Evolutionary conservation across 2,329 filamentous ascomycete genomes (phyloP), one percentile per base, ranked within the genome.

Genomic region (Cladophialophora chaetospira): DNA sequence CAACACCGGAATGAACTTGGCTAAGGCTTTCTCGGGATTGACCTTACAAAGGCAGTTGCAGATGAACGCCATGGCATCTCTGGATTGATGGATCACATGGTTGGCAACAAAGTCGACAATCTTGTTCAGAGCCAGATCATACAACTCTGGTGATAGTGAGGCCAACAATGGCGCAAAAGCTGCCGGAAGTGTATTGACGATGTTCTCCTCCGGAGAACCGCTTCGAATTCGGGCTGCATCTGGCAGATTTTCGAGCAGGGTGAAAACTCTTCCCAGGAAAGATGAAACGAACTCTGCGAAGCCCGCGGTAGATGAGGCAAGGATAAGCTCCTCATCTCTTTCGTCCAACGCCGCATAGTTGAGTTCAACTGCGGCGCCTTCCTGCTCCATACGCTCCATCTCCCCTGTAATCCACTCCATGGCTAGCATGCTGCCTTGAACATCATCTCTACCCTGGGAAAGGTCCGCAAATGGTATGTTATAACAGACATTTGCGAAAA

Each of bases 31-130:
- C 70, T 93, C 87, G 0, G 95, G 92, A 66, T 95, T 90, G 65
- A 96, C 91, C 74, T 97, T 97, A 80, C 94, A 96, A 21, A 99
- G 80, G 0, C 91, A 89, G 72, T 97, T 97, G 74, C 93, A 89
- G 52, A 97, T 97, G 81, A 96, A 99, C 1, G 95, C 94, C 88
- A 99, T 97, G 5, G 94, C 93, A 78, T 99, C 94, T 63, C 93
- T 82, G 51, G 94, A 93, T 73, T 97, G 94, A 67, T 99, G 92
- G 15, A 99, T 93, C 46, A 99, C 94, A 75, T 97, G 94, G 62
- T 89, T 89, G 1, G 89, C 87, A 23, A 97, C 88, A 71, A 99
- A 99, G 28, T 89, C 85, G 2, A 91, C 88, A 65, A 99, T 85
- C 77, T 97, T 97, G 58, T 96, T 88, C 48, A 99, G 76, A 0